A percentile compares a stretch with the other conserved stretches of the same genome.
phyloP scores from a whole-genome alignment of 192 early-diverging fungal species.

The Physocladia obscura region DNA sequence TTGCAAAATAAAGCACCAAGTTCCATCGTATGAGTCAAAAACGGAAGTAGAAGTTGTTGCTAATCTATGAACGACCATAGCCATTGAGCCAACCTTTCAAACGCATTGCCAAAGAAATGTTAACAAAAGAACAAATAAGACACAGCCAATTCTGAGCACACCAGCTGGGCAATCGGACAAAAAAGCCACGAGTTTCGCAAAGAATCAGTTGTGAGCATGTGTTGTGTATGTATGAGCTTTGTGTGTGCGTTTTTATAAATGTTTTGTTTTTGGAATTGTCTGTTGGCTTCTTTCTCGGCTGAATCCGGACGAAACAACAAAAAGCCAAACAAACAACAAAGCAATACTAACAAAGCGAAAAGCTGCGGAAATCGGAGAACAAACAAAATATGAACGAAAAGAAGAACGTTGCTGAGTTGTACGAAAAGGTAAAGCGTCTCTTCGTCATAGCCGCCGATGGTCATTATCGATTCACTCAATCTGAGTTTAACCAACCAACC shows the following conservation, averaged over 20 bases:
- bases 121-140: not conserved
- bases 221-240: not conserved
- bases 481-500: too few relatives aligned
- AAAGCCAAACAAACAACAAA: not conserved
- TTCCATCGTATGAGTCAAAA: conserved; percentile 25
- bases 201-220: not conserved
- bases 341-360: not conserved
- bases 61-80: conserved; percentile 13
- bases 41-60: not conserved
- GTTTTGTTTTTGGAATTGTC: not conserved
- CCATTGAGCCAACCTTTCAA: not conserved
- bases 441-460: too few relatives aligned
- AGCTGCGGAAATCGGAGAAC: not conserved
- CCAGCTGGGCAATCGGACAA: not conserved
- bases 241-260: not conserved
- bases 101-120: not conserved
- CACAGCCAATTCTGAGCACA: not conserved
- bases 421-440: conserved; percentile 29
- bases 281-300: not conserved
- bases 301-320: not conserved
- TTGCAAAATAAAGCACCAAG: conserved; percentile 19
- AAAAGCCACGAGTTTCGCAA: not conserved
- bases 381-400: conserved; percentile 6
- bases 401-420: conserved; percentile 6
- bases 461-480: too few relatives aligned